A percentile compares a stretch with the other conserved stretches of the same genome.
These are phyloP conservation scores for Rhizophora mangle DNA, from an alignment of 345 rosid species.

Conservation along the genomic window DNA sequence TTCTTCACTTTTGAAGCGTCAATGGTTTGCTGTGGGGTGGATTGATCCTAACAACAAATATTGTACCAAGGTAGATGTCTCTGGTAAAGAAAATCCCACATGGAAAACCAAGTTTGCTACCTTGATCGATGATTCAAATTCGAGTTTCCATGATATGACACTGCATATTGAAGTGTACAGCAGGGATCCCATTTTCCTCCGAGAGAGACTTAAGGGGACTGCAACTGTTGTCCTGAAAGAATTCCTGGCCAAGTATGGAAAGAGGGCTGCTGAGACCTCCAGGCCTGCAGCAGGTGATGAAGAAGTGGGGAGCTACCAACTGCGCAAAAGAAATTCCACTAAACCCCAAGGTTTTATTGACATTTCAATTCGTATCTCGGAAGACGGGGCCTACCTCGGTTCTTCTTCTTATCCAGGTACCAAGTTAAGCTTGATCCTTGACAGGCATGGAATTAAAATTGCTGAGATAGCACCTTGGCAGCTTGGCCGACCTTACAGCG, in stretches of 20 bases:
- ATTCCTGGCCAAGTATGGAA: conserved; percentile 49
- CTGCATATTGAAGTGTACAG: conserved; percentile 73
- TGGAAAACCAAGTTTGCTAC: conserved; percentile 84
- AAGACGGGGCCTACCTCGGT: conserved; percentile 42
- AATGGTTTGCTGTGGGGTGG: conserved; percentile 97
- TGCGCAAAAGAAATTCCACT: conserved; percentile 57
- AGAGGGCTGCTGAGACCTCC: conserved; percentile 31
- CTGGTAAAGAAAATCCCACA: conserved; percentile 61
- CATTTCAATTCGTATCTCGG: conserved; percentile 56
- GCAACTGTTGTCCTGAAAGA: conserved; percentile 67
- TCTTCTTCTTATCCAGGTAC: conserved; percentile 43
- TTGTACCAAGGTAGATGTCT: conserved; percentile 70
- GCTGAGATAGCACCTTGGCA: too few species aligned
- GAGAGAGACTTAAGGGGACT: conserved; percentile 72
- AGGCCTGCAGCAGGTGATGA: conserved; percentile 26
- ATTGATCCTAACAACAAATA: conserved; percentile 77
- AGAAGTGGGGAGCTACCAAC: conserved; percentile 76
- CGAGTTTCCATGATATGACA: conserved; percentile 38
- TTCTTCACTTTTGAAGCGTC: conserved; percentile 71
- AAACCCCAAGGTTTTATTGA: conserved; percentile 80
- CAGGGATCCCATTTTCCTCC: conserved; percentile 82
- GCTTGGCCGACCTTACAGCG: too few species aligned
- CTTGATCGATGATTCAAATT: conserved; percentile 46
- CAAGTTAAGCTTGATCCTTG: background rate
- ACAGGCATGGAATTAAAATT: background rate